These are phyloP conservation scores for Citrus glauca DNA, from an alignment of 345 rosid species.

Conservation along the genomic window DNA sequence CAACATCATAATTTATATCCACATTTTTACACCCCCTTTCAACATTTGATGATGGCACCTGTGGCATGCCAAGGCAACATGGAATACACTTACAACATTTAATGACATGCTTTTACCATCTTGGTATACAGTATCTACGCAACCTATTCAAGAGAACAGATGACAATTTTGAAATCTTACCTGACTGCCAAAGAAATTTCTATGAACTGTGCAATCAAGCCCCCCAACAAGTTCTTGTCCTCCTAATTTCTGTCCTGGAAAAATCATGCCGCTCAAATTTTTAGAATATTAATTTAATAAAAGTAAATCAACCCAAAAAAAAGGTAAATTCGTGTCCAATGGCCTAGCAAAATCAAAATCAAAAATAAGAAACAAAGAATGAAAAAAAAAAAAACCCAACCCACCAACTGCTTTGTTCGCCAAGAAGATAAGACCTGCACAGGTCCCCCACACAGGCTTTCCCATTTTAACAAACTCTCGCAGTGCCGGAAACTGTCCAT, in stretches of 20 bases:
- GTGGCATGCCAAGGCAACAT: neutral
- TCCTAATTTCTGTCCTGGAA: slow-evolving; percentile 88
- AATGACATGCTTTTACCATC: slow-evolving; percentile 1
- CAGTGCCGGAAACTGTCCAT: slow-evolving; percentile 79
- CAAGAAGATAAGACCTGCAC: slow-evolving; percentile 96
- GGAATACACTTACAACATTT: neutral
- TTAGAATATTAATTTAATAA: slow-evolving; percentile 1
- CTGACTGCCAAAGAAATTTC: slow-evolving; percentile 97
- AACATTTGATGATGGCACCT: neutral
- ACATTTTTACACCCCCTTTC: too few relatives aligned
- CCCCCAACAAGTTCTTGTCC: slow-evolving; percentile 94
- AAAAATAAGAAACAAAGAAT: neutral
- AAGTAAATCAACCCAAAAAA: neutral
- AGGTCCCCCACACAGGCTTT: slow-evolving; percentile 97
- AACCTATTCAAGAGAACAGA: neutral
- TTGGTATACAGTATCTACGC: neutral
- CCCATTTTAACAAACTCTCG: slow-evolving; percentile 83
- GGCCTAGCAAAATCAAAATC: neutral
- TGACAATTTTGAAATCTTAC: slow-evolving; percentile 22
- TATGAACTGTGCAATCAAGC: slow-evolving; percentile 77
- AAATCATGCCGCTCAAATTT: neutral
- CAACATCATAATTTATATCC: neutral
- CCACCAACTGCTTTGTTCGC: slow-evolving; percentile 79
- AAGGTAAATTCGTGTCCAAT: neutral
- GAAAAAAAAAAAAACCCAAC: slow-evolving; percentile 40